phyloP scores from a whole-genome alignment of 2,329 filamentous ascomycete species.

The Fusarium scirpi region DNA sequence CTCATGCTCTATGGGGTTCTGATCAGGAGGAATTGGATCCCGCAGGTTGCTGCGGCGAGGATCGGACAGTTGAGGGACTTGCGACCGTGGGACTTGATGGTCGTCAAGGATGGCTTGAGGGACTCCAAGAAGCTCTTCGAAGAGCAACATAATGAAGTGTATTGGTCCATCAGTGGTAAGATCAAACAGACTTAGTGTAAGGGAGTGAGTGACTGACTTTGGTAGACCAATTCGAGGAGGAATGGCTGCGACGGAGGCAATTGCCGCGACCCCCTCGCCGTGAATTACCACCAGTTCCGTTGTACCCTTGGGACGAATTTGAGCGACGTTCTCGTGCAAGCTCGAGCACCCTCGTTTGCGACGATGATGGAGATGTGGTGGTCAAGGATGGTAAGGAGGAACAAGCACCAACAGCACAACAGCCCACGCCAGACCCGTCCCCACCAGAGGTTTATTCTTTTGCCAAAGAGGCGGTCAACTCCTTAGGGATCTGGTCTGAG shows the following conservation, averaged over 20 bases:
- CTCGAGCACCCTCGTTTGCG: not conserved
- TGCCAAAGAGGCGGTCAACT: not conserved
- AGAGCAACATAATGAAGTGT: conserved; percentile 18
- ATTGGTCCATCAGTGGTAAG: conserved; percentile 29
- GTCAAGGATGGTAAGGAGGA: not conserved
- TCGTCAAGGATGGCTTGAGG: conserved; percentile 39
- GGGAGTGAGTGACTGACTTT: conserved; percentile 12
- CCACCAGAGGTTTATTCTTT: not conserved
- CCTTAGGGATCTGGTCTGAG: not conserved
- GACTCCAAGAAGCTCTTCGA: conserved; percentile 18
- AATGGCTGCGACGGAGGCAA: not conserved
- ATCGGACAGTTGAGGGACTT: conserved; percentile 31
- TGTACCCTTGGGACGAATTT: conserved; percentile 5
- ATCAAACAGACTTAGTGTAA: not conserved
- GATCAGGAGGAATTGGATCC: conserved; percentile 7
- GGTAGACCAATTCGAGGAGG: conserved; percentile 3
- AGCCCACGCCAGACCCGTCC: not conserved
- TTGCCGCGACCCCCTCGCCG: not conserved
- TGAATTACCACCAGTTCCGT: conserved; percentile 11
- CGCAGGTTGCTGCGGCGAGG: conserved; percentile 8
- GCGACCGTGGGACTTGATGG: conserved; percentile 42
- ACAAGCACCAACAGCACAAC: not conserved
- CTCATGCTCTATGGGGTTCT: conserved; percentile 37
- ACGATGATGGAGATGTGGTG: not conserved
- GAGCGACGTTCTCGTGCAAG: not conserved